phyloP scores from a whole-genome alignment of 2,329 filamentous ascomycete species.

The Sporothrix inflata region DNA sequence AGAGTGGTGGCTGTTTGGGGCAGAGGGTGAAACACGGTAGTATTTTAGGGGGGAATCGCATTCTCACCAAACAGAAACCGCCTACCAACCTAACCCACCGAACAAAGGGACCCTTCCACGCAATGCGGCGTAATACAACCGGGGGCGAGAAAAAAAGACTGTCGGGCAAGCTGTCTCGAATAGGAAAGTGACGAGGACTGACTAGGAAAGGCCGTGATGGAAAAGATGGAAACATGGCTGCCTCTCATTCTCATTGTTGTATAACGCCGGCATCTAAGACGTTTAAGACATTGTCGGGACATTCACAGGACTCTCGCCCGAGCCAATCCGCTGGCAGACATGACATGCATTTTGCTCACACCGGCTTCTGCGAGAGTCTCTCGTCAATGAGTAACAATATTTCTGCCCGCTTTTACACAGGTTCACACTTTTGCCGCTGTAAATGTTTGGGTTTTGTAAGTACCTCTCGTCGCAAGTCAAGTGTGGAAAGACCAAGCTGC shows the following conservation, averaged over 20 bases:
- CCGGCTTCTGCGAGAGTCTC: no score
- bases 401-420: no score
- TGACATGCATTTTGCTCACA: not conserved
- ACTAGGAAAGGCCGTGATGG: not conserved
- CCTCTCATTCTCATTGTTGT: not conserved
- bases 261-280: not conserved
- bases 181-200: not conserved
- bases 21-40: constrained; percentile 14
- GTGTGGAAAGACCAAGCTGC: no score
- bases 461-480: no score
- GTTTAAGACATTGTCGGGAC: not conserved
- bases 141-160: not conserved
- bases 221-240: not conserved
- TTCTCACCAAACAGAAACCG: not conserved
- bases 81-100: constrained; percentile 1
- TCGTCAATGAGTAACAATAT: no score
- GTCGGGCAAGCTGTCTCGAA: not conserved
- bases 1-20: constrained; percentile 1
- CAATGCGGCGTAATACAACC: constrained; percentile 7
- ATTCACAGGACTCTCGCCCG: not conserved
- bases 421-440: no score
- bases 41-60: not conserved
- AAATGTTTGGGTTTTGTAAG: no score
- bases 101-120: not conserved
- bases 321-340: not conserved